A percentile compares a stretch with the other conserved stretches of the same genome.
These are phyloP conservation scores for Carex littledalei DNA, from an alignment of 176 grass and related monocot species.

Conservation along the genomic window DNA sequence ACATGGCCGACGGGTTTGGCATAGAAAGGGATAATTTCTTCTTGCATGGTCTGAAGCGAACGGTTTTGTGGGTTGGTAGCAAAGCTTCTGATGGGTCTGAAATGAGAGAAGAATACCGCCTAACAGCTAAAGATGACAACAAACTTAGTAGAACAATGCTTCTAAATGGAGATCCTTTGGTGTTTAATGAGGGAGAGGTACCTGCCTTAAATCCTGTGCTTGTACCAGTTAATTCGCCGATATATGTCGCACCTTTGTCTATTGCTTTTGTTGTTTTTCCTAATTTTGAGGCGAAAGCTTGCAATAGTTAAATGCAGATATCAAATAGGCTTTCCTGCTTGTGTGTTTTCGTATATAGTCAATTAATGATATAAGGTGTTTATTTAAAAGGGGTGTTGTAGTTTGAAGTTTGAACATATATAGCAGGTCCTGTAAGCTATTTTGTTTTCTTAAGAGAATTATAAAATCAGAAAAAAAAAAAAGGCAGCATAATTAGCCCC, in stretches of 20 bases:
- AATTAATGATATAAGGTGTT: constrained; percentile 3
- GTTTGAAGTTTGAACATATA: not conserved
- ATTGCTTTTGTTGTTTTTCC: constrained; percentile 76
- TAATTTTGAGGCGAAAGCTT: constrained; percentile 80
- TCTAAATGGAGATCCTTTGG: constrained; percentile 67
- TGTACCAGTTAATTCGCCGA: constrained; percentile 43
- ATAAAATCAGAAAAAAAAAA: not conserved
- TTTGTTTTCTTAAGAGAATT: not conserved
- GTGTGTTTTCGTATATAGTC: not conserved
- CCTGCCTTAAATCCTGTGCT: constrained; percentile 43
- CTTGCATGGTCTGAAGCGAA: constrained; percentile 58
- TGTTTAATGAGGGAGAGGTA: constrained; percentile 68
- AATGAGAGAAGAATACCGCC: constrained; percentile 83
- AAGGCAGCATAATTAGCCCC: not conserved
- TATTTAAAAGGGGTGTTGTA: not conserved
- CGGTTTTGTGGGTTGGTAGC: constrained; percentile 79
- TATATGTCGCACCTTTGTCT: constrained; percentile 54
- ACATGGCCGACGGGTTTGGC: constrained; percentile 42
- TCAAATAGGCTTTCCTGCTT: not conserved
- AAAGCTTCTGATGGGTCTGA: constrained; percentile 49
- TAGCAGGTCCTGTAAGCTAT: not conserved
- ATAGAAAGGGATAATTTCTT: constrained; percentile 43
- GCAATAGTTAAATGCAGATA: constrained; percentile 12
- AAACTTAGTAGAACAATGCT: constrained; percentile 56
- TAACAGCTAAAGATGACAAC: constrained; percentile 44